Evolutionary conservation across 805 yeast species (phyloP), one percentile per base, ranked within the genome.

Genomic region (Wickerhamomyces silvicola): DNA sequence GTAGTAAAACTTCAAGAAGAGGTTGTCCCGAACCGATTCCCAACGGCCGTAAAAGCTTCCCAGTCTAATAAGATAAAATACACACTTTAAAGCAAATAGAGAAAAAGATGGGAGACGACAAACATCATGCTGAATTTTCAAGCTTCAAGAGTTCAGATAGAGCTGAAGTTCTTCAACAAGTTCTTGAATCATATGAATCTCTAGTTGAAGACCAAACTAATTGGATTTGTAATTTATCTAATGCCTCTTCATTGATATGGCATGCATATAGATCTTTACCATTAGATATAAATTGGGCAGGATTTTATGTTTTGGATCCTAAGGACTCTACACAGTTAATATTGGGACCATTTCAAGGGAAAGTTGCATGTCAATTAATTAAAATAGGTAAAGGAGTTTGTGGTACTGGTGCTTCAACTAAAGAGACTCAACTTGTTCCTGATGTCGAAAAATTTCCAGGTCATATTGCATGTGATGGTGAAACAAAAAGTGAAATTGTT

Each of bases 381-480:
- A 50, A 62, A 35, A 62, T 81, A 31, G 96, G 95, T 5, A 68
- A 61, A 37, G 98, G 98, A 10, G 97, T 90, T 1, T 92, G 97
- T 60, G 97, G 98, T 5, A 62, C 73, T 1, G 94, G 95, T 2
- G 95, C 94, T 0, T 39, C 50, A 0, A 41, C 62, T 1, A 56
- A 57, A 34, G 33, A 54, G 27, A 81, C 95, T 1, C 95, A 86
- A 51, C 50, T 87, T 6, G 96, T 90, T 9, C 65, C 69, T 1
- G 74, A 90, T 53, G 97, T 90, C 3, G 66, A 80, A 14, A 54
- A 70, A 44, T 86, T 75, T 47, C 94, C 95, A 0, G 94, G 94
- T 1, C 97, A 90, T 53, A 92, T 90, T 42, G 97, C 97, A 0
- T 90, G 98, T 60, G 98, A 92, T 59, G 95, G 95, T 1, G 95